Conservation (phyloP, 1,284 basidiomycete species). For the Anthracocystis panici-leucophaei region DNA sequence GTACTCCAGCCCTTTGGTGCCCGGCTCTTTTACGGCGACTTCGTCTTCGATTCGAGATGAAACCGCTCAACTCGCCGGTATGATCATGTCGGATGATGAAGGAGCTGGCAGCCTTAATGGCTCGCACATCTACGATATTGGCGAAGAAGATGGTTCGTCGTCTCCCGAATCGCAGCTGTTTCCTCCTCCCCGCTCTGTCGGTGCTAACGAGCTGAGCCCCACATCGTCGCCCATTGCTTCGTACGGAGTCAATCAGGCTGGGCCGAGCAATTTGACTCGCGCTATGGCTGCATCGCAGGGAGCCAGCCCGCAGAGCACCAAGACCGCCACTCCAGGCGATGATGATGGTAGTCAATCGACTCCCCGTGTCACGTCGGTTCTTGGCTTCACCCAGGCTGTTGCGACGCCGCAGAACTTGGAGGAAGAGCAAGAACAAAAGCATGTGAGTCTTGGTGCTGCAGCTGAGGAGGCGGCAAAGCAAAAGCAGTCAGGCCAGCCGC, state of each 20-base stretch:
- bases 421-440: constrained; percentile 12
- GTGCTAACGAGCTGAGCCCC: constrained; percentile 22
- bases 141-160: constrained; percentile 38
- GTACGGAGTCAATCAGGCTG: constrained; percentile 33
- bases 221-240: constrained; percentile 41
- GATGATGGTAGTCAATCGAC: constrained; percentile 48
- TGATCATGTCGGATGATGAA: constrained; percentile 61
- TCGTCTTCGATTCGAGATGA: constrained; percentile 60
- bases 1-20: constrained; percentile 31
- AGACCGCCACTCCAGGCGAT: constrained; percentile 16
- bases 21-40: constrained; percentile 64
- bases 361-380: constrained; percentile 30
- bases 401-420: constrained; percentile 24
- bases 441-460: constrained; percentile 22
- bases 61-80: constrained; percentile 65
- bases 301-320: constrained; percentile 35
- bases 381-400: constrained; percentile 32
- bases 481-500: background rate
- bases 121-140: constrained; percentile 47
- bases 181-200: constrained; percentile 18
- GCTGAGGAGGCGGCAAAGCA: background rate
- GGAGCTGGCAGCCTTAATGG: constrained; percentile 26
- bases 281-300: constrained; percentile 39
- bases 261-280: constrained; percentile 48
- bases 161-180: constrained; percentile 28